Evolutionary conservation across 2,329 filamentous ascomycete species (phyloP).

Genomic region (Pseudophaeomoniella oleicola): DNA sequence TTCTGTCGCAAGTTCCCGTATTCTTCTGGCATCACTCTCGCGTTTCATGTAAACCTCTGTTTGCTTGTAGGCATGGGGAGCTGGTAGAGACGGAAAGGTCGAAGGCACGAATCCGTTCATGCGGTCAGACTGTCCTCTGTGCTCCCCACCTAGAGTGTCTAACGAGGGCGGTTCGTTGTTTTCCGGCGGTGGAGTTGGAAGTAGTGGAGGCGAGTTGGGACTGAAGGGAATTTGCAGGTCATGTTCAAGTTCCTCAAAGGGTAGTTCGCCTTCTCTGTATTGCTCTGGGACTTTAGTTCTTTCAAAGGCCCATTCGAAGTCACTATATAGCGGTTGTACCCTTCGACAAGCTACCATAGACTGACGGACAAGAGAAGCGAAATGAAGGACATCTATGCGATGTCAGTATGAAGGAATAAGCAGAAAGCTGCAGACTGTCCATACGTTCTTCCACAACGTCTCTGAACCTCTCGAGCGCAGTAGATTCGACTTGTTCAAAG

Average conservation of each 20-base stretch:
- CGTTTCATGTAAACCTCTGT: slow-evolving; percentile 44
- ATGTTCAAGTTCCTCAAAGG: slow-evolving; percentile 13
- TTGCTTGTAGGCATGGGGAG: slow-evolving; percentile 48
- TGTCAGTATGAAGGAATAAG: slow-evolving; percentile 11
- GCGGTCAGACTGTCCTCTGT: slow-evolving; percentile 29
- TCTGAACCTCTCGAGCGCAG: slow-evolving; percentile 42
- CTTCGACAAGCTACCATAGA: slow-evolving; percentile 45
- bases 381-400: slow-evolving; percentile 36
- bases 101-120: slow-evolving; percentile 36
- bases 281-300: background rate
- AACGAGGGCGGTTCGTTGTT: slow-evolving; percentile 15
- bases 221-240: slow-evolving; percentile 12
- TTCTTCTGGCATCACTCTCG: slow-evolving; percentile 43
- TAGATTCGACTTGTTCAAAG: slow-evolving; percentile 39
- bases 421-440: slow-evolving; percentile 12
- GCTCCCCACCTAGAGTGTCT: slow-evolving; percentile 35
- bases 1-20: slow-evolving; percentile 48
- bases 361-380: slow-evolving; percentile 37
- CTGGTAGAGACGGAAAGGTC: slow-evolving; percentile 48
- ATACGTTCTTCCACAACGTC: slow-evolving; percentile 44
- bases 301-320: slow-evolving; percentile 36
- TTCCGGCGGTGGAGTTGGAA: slow-evolving; percentile 26
- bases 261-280: slow-evolving; percentile 12
- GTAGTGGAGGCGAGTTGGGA: slow-evolving; percentile 17
- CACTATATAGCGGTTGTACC: slow-evolving; percentile 39